Base-by-base conservation (phyloP, 257 asterid species). In the Solanum lycopersicoides region DNA sequence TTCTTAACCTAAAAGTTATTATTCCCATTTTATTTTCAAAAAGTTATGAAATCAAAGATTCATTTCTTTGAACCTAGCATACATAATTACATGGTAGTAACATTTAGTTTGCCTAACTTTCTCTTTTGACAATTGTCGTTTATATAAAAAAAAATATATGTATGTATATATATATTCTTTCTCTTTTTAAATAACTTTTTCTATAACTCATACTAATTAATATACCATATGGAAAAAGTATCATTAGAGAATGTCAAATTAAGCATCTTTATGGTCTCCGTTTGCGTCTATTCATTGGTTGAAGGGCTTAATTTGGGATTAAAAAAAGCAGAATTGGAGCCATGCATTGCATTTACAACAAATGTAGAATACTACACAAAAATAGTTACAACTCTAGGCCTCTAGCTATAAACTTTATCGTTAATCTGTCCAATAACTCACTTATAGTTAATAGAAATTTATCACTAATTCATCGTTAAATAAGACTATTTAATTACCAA, bases 1-100 rank as follows among this genome's bases (percentile, higher is more conserved):
- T 89, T 59, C 90, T 87, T 87, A 76, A 63, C 47, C 73, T 59
- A 76, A 88, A 88, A 90, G 88, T 86, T 89, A 89, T 89, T 88
- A 89, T 89, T 88, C 92, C 86, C 86, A 11, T 65, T 23, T 80
- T 10, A 74, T 45, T 77, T 45, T 30, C 20, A 63, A 53, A 53
- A 77, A 39, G 42, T 6, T 47, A 1, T 87, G 32, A 45, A 88
- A 86, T 86, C 87, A 87, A 88, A 89, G 85, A 86, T 88, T 76
- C 87, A 88, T 85, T 23, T 88, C 30, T 89, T 79, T 86, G 85
- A 82, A 88, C 71, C 15, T 75, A 28, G 91, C 86, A 88, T 76
- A 28, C 9, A 79, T 47, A 30, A 18, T 4, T 69, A 30, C 23
- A 15, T 69, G 16, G 23, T 30, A 69, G 23, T 69, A 69, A 69